Evolutionary conservation across 257 asterid genomes (phyloP).

Genomic region (Lycium ferocissimum): DNA sequence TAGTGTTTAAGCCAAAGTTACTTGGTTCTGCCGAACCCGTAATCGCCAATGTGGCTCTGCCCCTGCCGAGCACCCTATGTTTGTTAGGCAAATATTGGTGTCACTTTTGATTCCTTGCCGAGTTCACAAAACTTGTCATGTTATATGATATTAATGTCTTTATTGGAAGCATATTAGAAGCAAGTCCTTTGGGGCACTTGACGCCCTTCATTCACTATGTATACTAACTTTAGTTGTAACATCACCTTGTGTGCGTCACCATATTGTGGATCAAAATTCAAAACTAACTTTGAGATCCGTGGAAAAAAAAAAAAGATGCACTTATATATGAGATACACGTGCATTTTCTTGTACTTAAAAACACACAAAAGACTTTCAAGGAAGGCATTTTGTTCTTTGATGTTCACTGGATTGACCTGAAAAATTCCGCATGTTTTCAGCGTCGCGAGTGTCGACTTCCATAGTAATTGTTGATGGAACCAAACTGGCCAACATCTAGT

Average conservation of each 20-base stretch:
- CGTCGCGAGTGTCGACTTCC: not conserved
- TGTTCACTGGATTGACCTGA: slow-evolving; percentile 20
- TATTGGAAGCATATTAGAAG: no score
- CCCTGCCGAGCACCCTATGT: not conserved
- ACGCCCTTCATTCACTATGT: not conserved
- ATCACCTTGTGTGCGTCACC: not conserved
- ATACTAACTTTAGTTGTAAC: not conserved
- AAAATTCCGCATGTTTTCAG: not conserved
- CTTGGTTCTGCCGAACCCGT: no score
- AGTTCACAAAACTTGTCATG: slow-evolving; percentile 1
- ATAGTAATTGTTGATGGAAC: slow-evolving; percentile 59
- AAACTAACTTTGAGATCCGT: not conserved
- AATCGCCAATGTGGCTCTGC: no score
- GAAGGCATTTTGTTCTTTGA: no score
- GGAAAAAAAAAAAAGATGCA: no score
- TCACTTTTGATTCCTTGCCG: not conserved
- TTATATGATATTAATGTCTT: no score
- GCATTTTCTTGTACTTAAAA: not conserved
- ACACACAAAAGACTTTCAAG: no score
- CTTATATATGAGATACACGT: not conserved
- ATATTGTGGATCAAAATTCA: not conserved
- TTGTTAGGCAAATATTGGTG: not conserved
- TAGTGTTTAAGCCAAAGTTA: no score
- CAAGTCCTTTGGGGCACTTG: not conserved
- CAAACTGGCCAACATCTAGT: slow-evolving; percentile 40